A percentile compares a stretch with the other conserved stretches of the same genome.
These are phyloP conservation scores for Lachancea waltii DNA, from an alignment of 805 yeast genomes.

Conservation along the genomic window DNA sequence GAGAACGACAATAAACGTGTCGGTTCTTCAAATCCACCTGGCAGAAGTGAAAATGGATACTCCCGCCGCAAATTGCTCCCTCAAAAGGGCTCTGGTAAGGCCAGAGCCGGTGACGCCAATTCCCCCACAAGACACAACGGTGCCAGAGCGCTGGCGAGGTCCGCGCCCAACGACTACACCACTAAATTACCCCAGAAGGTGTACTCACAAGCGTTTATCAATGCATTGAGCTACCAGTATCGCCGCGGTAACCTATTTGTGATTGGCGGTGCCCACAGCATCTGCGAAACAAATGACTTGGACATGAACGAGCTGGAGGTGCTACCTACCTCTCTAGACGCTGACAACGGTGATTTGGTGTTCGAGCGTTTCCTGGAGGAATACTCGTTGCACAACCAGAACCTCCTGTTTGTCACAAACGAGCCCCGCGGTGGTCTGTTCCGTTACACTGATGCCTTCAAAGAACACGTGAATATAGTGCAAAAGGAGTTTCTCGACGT, in stretches of 20 bases:
- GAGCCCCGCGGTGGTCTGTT: constrained; percentile 55
- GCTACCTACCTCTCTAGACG: constrained; percentile 36
- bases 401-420: constrained; percentile 63
- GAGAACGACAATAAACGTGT: constrained; percentile 88
- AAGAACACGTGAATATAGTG: constrained; percentile 54
- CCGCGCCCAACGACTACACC: constrained; percentile 84
- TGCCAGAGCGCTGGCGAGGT: constrained; percentile 81
- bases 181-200: constrained; percentile 68
- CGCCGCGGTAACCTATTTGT: constrained; percentile 65
- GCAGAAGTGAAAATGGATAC: constrained; percentile 80
- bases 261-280: constrained; percentile 46
- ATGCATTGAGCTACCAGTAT: constrained; percentile 78
- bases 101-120: constrained; percentile 93
- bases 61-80: constrained; percentile 76
- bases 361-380: constrained; percentile 41
- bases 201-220: constrained; percentile 68
- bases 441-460: constrained; percentile 47
- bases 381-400: constrained; percentile 41
- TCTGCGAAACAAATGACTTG: constrained; percentile 12
- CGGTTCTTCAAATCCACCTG: constrained; percentile 81
- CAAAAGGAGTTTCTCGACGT: constrained; percentile 76
- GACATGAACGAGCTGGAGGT: constrained; percentile 23
- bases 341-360: constrained; percentile 36
- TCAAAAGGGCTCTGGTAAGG: constrained; percentile 92
- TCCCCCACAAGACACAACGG: constrained; percentile 90